A percentile compares a stretch with the other conserved stretches of the same genome.
Evolutionary conservation across 306 rosid genomes (phyloP).

Genomic region (Cucumis cinereus): DNA sequence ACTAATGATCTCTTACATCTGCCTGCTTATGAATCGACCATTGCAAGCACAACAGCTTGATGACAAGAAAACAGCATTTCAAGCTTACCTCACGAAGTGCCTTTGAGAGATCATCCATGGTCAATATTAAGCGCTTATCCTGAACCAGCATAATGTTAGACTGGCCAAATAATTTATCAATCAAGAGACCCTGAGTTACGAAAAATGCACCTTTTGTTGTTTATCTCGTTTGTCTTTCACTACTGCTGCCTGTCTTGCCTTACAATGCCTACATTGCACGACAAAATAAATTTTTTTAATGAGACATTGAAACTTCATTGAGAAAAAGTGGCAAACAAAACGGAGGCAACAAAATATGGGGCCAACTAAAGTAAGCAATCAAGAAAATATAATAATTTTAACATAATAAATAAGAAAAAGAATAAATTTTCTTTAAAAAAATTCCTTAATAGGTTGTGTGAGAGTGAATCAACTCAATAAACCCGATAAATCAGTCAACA

Average conservation of each 20-base stretch:
- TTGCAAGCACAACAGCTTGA: not conserved
- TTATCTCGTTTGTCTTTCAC: conserved; percentile 90
- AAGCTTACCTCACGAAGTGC: conserved; percentile 12
- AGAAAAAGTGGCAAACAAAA: too few relatives aligned
- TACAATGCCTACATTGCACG: conserved; percentile 59
- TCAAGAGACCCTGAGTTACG: not conserved
- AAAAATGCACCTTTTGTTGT: conserved; percentile 68
- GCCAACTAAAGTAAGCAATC: not conserved
- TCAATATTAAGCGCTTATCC: conserved; percentile 58
- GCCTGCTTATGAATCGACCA: not conserved
- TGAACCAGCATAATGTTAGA: conserved; percentile 24
- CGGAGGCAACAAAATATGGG: not conserved
- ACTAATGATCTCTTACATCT: not conserved
- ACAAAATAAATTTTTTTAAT: not conserved
- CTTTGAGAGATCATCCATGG: conserved; percentile 13
- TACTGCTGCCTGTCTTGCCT: conserved; percentile 72
- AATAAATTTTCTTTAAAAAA: too few relatives aligned
- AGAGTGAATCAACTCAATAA: too few relatives aligned
- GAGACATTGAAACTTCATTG: too few relatives aligned
- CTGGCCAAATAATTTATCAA: not conserved
- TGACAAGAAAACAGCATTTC: not conserved
- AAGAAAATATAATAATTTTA: too few relatives aligned
- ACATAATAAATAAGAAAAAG: too few relatives aligned
- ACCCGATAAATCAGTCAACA: too few relatives aligned
- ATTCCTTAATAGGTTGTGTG: too few relatives aligned